Evolutionary conservation across 345 rosid species (phyloP).

Genomic region (Euphorbia tirucalli): DNA sequence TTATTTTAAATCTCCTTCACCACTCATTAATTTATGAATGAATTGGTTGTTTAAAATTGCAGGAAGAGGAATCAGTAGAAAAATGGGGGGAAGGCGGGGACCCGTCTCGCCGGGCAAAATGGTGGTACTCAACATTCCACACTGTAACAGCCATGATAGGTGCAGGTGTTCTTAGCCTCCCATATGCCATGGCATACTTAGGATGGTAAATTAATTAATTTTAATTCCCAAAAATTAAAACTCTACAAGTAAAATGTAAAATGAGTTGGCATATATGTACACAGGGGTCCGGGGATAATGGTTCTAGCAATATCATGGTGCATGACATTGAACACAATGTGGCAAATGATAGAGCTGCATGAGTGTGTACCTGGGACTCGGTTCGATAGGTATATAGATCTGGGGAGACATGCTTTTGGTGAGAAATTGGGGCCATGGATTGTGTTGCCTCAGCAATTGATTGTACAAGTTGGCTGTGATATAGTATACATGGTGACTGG

Average conservation of each 20-base stretch:
- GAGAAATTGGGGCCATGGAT: conserved; percentile 79
- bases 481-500: conserved; percentile 99
- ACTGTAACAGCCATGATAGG: conserved; percentile 96
- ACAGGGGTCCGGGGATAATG: conserved; percentile 91
- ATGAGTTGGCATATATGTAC: not conserved
- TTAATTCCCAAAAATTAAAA: no score
- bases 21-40: no score
- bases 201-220: conserved; percentile 58
- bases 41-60: not conserved
- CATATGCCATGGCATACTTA: conserved; percentile 94
- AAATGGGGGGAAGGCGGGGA: conserved; percentile 64
- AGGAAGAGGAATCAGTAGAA: conserved; percentile 47
- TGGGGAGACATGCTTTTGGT: conserved; percentile 84
- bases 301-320: conserved; percentile 69
- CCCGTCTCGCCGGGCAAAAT: conserved; percentile 68
- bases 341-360: conserved; percentile 96
- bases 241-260: no score
- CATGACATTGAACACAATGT: conserved; percentile 87
- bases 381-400: conserved; percentile 86
- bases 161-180: conserved; percentile 92
- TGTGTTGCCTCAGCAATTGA: conserved; percentile 88
- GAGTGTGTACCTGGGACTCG: conserved; percentile 89
- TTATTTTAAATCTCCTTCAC: not conserved
- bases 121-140: conserved; percentile 99
- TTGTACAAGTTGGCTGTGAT: conserved; percentile 86